Evolutionary conservation across 495 filamentous ascomycete species (phyloP).

Genomic region (Barbatosphaeria neglecta): DNA sequence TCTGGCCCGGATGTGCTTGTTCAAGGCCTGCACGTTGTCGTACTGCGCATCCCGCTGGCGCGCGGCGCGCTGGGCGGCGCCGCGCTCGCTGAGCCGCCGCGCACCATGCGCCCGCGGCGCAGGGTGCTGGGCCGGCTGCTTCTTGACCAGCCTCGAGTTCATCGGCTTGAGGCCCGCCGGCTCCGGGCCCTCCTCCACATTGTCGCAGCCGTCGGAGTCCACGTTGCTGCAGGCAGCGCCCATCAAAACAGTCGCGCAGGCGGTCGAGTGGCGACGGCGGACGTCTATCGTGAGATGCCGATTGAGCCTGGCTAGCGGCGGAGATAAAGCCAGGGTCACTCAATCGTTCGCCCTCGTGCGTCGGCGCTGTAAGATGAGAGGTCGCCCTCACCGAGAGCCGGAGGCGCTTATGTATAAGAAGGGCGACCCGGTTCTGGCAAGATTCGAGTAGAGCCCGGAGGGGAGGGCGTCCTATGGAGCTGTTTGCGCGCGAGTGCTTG

Average conservation of each 20-base stretch:
- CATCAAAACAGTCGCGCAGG: conserved; percentile 4
- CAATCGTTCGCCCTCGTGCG: background rate
- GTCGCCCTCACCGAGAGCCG: too few species aligned
- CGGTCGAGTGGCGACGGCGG: background rate
- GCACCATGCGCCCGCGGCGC: conserved; percentile 3
- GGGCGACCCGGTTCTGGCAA: too few species aligned
- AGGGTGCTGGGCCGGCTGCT: background rate
- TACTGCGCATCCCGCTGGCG: background rate
- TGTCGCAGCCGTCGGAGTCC: conserved; percentile 3
- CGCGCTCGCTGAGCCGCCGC: conserved; percentile 3
- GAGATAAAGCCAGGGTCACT: background rate
- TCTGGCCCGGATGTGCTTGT: background rate
- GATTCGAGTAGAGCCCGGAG: too few species aligned
- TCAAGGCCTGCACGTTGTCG: background rate
- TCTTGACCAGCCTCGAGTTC: conserved; percentile 5
- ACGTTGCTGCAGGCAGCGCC: conserved; percentile 7
- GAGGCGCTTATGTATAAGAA: too few species aligned
- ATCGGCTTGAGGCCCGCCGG: conserved; percentile 4
- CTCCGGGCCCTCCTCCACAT: conserved; percentile 3
- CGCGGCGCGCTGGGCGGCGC: background rate
- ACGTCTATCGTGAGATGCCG: background rate
- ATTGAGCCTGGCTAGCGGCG: background rate
- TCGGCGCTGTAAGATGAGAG: too few species aligned
- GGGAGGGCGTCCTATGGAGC: too few species aligned
- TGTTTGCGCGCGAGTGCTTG: too few species aligned